Evolutionary conservation across 2,329 filamentous ascomycete genomes (phyloP).

Genomic region (Tolypocladium album): DNA sequence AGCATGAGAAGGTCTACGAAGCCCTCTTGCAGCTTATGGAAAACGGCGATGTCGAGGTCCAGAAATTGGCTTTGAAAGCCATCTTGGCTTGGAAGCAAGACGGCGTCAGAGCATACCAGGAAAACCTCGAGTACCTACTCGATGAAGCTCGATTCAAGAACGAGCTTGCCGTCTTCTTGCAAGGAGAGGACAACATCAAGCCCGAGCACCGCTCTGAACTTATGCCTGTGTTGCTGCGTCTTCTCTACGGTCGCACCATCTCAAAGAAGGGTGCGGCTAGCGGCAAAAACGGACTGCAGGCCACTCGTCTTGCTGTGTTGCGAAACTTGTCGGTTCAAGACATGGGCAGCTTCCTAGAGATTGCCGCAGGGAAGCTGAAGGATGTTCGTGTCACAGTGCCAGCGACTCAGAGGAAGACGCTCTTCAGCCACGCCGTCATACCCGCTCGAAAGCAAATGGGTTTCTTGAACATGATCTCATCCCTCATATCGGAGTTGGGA

Average conservation of each 20-base stretch:
- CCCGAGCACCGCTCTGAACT: slow-evolving; percentile 60
- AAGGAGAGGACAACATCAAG: slow-evolving; percentile 62
- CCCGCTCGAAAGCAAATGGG: slow-evolving; percentile 74
- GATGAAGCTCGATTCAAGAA: slow-evolving; percentile 90
- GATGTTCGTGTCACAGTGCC: slow-evolving; percentile 47
- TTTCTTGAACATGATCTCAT: slow-evolving; percentile 82
- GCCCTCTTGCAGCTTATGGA: slow-evolving; percentile 65
- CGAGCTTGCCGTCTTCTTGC: slow-evolving; percentile 81
- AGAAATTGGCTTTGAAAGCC: slow-evolving; percentile 74
- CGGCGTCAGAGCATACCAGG: slow-evolving; percentile 65
- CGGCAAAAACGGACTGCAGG: slow-evolving; percentile 70
- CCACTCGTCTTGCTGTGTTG: slow-evolving; percentile 70
- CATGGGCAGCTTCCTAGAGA: slow-evolving; percentile 70
- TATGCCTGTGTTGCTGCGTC: slow-evolving; percentile 75
- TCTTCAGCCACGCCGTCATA: slow-evolving; percentile 49
- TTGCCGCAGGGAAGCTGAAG: slow-evolving; percentile 64
- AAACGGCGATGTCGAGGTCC: slow-evolving; percentile 85
- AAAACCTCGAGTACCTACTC: slow-evolving; percentile 75
- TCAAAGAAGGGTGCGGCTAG: slow-evolving; percentile 67
- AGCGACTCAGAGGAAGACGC: slow-evolving; percentile 33
- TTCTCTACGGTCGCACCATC: slow-evolving; percentile 85
- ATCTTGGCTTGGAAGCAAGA: slow-evolving; percentile 83
- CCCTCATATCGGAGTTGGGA: slow-evolving; percentile 77
- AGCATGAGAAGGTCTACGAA: slow-evolving; percentile 62
- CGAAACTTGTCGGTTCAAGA: slow-evolving; percentile 66